phyloP scores from a whole-genome alignment of 2,329 filamentous ascomycete species.

The Meredithiella fracta region DNA sequence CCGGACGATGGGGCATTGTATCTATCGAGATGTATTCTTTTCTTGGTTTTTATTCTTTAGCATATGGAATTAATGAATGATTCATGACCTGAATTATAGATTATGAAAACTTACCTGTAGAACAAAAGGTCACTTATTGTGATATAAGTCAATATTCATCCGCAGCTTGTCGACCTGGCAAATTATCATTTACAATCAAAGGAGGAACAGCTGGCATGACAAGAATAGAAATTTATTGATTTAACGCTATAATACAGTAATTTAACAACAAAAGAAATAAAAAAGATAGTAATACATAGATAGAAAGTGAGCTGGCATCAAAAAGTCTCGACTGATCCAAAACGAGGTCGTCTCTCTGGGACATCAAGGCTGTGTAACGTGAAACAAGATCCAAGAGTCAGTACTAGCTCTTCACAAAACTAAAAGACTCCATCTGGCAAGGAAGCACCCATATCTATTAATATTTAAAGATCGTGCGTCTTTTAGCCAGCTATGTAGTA shows the following conservation, averaged over 20 bases:
- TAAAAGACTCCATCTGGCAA: too few relatives aligned
- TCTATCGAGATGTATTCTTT: background rate
- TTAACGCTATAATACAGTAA: background rate
- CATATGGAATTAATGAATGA: background rate
- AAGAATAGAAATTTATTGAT: background rate
- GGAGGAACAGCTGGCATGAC: background rate
- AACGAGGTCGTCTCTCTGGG: background rate
- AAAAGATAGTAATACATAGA: conserved; percentile 9
- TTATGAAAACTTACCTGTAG: background rate
- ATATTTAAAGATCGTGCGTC: too few relatives aligned
- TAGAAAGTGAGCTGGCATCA: background rate
- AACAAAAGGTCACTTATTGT: too few relatives aligned
- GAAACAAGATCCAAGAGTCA: too few relatives aligned
- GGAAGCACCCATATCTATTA: too few relatives aligned
- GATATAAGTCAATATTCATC: too few relatives aligned
- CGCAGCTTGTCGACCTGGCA: too few relatives aligned
- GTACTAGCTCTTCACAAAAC: too few relatives aligned
- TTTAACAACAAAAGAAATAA: background rate
- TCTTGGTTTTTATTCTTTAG: background rate
- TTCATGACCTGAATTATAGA: background rate
- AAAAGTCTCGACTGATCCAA: background rate
- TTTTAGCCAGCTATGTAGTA: too few relatives aligned
- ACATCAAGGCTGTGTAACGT: too few relatives aligned
- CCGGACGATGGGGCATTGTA: background rate
- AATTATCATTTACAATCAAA: background rate